These are phyloP conservation scores for Vaccinium corymbosum DNA, from an alignment of 148 eudicot genomes.

Conservation along the genomic window DNA sequence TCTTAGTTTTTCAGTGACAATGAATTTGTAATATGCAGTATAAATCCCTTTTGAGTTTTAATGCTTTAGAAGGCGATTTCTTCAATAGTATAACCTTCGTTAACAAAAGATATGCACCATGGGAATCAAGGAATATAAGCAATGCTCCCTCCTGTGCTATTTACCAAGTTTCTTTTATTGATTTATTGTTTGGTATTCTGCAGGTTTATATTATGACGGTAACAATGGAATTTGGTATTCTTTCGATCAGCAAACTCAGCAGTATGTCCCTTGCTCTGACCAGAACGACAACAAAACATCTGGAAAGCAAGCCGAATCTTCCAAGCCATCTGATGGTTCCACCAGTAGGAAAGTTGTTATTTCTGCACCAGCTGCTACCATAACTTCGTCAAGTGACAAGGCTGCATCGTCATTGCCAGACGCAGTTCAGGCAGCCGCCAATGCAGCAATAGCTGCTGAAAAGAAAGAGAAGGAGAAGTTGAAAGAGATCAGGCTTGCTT, in stretches of 20 bases:
- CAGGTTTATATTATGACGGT: conserved; percentile 95
- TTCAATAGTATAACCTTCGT: neutral
- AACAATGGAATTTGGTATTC: conserved; percentile 89
- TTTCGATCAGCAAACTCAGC: conserved; percentile 78
- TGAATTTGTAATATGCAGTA: neutral
- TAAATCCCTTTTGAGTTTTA: neutral
- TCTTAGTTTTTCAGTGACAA: neutral
- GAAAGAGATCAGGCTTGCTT: conserved; percentile 93
- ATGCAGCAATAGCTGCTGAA: conserved; percentile 95
- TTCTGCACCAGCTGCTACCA: conserved; percentile 95
- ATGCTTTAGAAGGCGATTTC: neutral
- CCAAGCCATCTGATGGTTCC: conserved; percentile 56
- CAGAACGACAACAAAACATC: conserved; percentile 48
- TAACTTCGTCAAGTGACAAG: conserved; percentile 56
- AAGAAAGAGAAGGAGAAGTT: conserved; percentile 87
- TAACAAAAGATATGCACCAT: neutral
- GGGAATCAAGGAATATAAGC: neutral
- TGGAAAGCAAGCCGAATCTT: conserved; percentile 40
- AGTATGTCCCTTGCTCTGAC: conserved; percentile 77
- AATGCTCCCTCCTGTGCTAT: neutral
- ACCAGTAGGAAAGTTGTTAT: conserved; percentile 64
- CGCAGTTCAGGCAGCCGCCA: conserved; percentile 97
- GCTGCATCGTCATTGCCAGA: conserved; percentile 68
- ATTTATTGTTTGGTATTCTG: conserved; percentile 8
- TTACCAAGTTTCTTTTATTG: neutral